A percentile compares a stretch with the other conserved stretches of the same genome.
phyloP scores from a whole-genome alignment of 2,329 filamentous ascomycete genomes.

The Alternaria rosae region DNA sequence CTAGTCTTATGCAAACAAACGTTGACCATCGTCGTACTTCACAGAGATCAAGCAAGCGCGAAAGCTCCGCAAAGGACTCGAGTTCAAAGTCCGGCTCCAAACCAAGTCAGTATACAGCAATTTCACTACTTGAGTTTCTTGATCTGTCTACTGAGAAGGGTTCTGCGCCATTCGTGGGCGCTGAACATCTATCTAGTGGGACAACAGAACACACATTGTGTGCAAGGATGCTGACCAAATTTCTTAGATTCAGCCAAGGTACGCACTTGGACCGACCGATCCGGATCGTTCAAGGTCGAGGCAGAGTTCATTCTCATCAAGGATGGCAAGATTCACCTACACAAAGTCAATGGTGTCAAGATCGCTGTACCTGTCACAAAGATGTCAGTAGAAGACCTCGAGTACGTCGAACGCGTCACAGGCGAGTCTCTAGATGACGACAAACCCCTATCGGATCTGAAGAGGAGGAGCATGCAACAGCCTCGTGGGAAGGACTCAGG shows the following conservation, averaged over 20 bases:
- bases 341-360: conserved; percentile 98
- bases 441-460: conserved; percentile 87
- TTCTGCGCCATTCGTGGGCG: not conserved
- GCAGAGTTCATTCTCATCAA: conserved; percentile 94
- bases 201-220: not conserved
- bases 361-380: conserved; percentile 95
- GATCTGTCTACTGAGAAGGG: not conserved
- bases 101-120: conserved; percentile 68
- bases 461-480: conserved; percentile 56
- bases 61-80: conserved; percentile 66
- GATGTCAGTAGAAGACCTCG: conserved; percentile 94
- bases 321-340: conserved; percentile 95
- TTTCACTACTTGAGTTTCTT: not conserved
- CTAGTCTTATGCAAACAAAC: conserved; percentile 74
- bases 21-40: conserved; percentile 71
- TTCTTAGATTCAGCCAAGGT: conserved; percentile 75
- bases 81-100: conserved; percentile 64
- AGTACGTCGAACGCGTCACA: conserved; percentile 90
- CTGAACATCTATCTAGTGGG: not conserved
- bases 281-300: conserved; percentile 95
- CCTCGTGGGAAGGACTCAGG: conserved; percentile 59
- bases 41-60: conserved; percentile 75
- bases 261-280: conserved; percentile 92
- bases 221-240: conserved; percentile 13
- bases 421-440: conserved; percentile 89